Base-by-base conservation (phyloP, 192 early-diverging fungal species). In the Coemansia sp. region DNA sequence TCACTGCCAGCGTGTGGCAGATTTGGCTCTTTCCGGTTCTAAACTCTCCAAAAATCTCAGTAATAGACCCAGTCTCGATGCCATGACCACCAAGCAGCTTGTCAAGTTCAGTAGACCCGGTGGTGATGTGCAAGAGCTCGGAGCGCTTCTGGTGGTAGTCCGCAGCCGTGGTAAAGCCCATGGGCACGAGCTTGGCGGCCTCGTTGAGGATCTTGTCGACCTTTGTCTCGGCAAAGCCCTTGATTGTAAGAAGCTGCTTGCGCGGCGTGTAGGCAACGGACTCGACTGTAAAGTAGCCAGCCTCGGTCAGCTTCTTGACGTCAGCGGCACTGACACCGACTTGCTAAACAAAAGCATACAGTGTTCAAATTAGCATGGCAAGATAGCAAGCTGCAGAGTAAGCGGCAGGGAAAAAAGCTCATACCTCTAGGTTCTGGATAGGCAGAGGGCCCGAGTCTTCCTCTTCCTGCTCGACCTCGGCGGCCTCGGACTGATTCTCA, bases 11-110 rank as follows among this genome's bases (percentile, higher is more conserved):
- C 24, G 90, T 94, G 58, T 98, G 96, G 71, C 96, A 97, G 11
- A 98, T 61, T 68, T 98, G 96, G 59, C 90, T 95, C 76, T 98
- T 98, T 62, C 96, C 96, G 6, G 96, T 98, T 48, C 96, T 79
- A 66, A 98, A 98, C 77, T 98, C 96, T 29, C 96, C 96, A 88
- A 97, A 98, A 0, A 98, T 81, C 70, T 98, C 96, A 19, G 96
- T 98, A 33, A 98, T 97, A 4, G 91, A 84, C 2, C 96, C 96
- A 4, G 96, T 97, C 63, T 98, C 96, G 42, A 98, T 88, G 14
- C 96, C 96, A 15, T 72, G 76, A 63, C 93, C 95, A 36, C 94
- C 96, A 3, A 98, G 78, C 18, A 95, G 70, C 66, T 91, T 91
- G 82, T 98, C 93, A 15, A 98, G 77, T 52, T 94, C 93, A 14